Conservation (phyloP, 371 early-diverging fungal genomes). For the Phascolomyces articulosus region DNA sequence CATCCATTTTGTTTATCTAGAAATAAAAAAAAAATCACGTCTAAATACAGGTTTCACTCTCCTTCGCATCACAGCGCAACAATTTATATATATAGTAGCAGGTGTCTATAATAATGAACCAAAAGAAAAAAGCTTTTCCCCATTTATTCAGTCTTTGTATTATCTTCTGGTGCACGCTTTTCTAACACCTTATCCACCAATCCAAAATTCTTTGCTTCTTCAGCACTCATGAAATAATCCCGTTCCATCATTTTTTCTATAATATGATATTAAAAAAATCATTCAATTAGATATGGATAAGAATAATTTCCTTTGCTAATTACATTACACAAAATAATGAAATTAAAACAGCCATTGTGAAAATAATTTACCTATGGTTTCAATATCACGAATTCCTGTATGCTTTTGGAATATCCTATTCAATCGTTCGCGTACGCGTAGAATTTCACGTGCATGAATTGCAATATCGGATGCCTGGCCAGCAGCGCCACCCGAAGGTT, state of each 20-base stretch:
- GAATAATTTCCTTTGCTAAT: neutral
- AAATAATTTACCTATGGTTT: conserved; percentile 74
- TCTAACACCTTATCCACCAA: conserved; percentile 88
- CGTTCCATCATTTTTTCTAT: conserved; percentile 87
- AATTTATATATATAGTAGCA: too few relatives aligned
- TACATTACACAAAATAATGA: neutral
- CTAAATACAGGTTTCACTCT: too few relatives aligned
- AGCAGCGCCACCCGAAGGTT: conserved; percentile 95
- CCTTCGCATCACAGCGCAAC: too few relatives aligned
- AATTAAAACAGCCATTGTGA: neutral
- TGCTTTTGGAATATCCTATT: conserved; percentile 90
- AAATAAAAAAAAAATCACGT: too few relatives aligned
- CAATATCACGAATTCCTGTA: conserved; percentile 79
- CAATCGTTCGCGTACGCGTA: conserved; percentile 84
- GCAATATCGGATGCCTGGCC: conserved; percentile 98
- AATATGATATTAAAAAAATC: neutral
- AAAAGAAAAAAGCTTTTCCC: neutral
- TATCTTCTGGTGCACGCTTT: conserved; percentile 40
- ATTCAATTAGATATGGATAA: too few relatives aligned
- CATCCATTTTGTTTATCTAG: too few relatives aligned
- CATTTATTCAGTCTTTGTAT: neutral
- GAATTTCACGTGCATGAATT: conserved; percentile 95
- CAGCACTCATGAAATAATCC: conserved; percentile 94
- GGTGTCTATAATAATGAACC: too few relatives aligned
- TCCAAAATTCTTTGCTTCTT: conserved; percentile 91